Base-by-base conservation (phyloP, 2,329 filamentous ascomycete genomes). In the Aspergillus neoniger region DNA sequence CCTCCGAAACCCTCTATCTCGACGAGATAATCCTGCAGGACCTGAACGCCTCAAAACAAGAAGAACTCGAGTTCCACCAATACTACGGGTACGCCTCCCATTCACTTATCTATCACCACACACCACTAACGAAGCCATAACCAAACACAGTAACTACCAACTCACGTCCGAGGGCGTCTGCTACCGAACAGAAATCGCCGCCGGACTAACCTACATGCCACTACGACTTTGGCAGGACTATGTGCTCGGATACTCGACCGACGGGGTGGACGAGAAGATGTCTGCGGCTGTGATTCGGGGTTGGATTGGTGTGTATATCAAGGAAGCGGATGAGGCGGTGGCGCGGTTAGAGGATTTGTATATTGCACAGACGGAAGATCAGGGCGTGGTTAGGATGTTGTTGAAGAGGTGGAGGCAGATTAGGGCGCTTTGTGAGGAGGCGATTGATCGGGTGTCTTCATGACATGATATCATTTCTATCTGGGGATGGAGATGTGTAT, bases 131-230 rank as follows among this genome's bases (percentile, higher is more conserved):
- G 28, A 30, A 30, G 28, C 28, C 28, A 30, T 30, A 57, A 25
- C 60, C 38, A 23, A 50, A 14, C 51, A 58, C 59, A 79, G 77
- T n/a, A 77, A 79, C 62, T 80, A 80, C 57, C 74, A 73, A 68
- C 57, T 78, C 52, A 77, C 72, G 44, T 59, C 64, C 48, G 66
- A 72, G 8, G 78, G 77, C 8, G 72, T 73, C 17, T 80, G 78
- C 62, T 79, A 75, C 64, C 74, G 78, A 21, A 80, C 78, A 8
- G 76, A 80, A 57, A 72, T 80, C 32, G 77, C 73, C 44, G 75
- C 77, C 23, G 74, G 74, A 51, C 69, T 77, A 59, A 76, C 68
- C 60, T 77, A 77, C 63, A 76, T 80, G 72, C 65, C 70, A 21
- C 71, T 67, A 9, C 65, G 72, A 43, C 69, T 75, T 56, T 80